Evolutionary conservation across 1,139 yeast genomes (phyloP).

Genomic region (Scheffersomyces segobiensis): DNA sequence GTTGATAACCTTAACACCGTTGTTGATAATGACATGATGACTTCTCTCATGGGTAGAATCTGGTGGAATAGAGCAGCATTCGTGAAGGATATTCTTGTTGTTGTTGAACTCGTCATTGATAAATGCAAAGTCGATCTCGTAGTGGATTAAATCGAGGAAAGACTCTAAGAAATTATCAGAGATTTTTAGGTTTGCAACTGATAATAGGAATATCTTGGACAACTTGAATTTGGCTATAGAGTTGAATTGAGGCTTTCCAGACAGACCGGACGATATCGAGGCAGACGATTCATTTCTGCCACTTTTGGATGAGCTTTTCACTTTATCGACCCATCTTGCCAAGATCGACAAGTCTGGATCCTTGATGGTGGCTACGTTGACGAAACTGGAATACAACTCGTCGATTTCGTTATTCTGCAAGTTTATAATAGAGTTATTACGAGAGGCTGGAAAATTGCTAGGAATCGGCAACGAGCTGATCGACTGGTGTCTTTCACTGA

Average conservation of each 20-base stretch:
- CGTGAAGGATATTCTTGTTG: slow-evolving; percentile 43
- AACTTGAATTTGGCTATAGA: slow-evolving; percentile 38
- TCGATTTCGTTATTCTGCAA: slow-evolving; percentile 48
- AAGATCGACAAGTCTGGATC: slow-evolving; percentile 46
- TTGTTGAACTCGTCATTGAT: slow-evolving; percentile 43
- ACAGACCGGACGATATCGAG: background rate
- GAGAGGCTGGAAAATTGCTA: slow-evolving; percentile 5
- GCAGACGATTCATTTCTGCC: background rate
- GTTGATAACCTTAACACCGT: slow-evolving; percentile 46
- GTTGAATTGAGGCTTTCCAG: slow-evolving; percentile 5
- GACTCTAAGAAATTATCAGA: slow-evolving; percentile 49
- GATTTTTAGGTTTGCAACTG: slow-evolving; percentile 55
- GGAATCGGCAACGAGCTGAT: slow-evolving; percentile 1
- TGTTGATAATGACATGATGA: slow-evolving; percentile 39
- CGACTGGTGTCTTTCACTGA: slow-evolving; percentile 5
- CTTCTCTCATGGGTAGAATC: slow-evolving; percentile 32
- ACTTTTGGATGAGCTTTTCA: slow-evolving; percentile 30
- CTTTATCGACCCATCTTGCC: slow-evolving; percentile 53
- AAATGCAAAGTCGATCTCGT: slow-evolving; percentile 42
- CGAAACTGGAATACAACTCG: slow-evolving; percentile 67
- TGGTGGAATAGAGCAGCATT: slow-evolving; percentile 44
- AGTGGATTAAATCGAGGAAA: slow-evolving; percentile 45
- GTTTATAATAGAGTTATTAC: slow-evolving; percentile 15
- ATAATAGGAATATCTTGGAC: slow-evolving; percentile 64
- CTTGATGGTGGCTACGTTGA: slow-evolving; percentile 55